Percentiles rank a stretch among this genome's conserved stretches.
These are phyloP conservation scores for Aspergillus chevalieri DNA, from an alignment of 2,329 filamentous ascomycete genomes.

Conservation along the genomic window DNA sequence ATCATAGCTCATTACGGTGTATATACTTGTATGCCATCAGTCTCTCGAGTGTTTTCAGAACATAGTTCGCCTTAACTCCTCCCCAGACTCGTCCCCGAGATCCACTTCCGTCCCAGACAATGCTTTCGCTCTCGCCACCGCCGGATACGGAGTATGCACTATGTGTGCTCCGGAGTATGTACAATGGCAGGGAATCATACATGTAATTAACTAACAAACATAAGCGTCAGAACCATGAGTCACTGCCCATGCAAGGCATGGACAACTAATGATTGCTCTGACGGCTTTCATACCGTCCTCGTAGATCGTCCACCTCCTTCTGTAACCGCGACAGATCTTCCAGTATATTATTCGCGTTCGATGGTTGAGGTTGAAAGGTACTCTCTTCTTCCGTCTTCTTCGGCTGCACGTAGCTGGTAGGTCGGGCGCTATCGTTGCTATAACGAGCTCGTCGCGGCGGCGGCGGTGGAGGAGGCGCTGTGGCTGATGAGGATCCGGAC, in stretches of 20 bases:
- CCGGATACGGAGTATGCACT: no score
- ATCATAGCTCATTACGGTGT: no score
- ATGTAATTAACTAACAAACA: no score
- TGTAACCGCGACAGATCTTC: conserved; percentile 67
- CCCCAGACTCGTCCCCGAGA: no score
- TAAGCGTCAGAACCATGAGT: no score
- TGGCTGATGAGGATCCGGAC: conserved; percentile 5
- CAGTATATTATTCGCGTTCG: conserved; percentile 55
- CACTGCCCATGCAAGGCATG: not conserved
- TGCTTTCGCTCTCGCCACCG: no score
- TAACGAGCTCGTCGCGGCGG: conserved; percentile 44
- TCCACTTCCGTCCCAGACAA: no score
- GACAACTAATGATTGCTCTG: conserved; percentile 19
- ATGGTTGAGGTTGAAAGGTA: conserved; percentile 28
- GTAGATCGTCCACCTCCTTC: conserved; percentile 63
- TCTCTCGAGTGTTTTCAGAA: no score
- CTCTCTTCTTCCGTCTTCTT: conserved; percentile 18
- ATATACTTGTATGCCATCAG: no score
- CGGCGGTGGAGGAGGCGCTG: conserved; percentile 30
- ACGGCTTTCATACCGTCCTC: conserved; percentile 31
- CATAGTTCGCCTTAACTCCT: no score
- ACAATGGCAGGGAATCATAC: no score
- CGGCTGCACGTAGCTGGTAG: conserved; percentile 7
- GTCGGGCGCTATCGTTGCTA: conserved; percentile 24
- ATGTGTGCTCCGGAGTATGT: no score